Evolutionary conservation across 2,329 filamentous ascomycete species (phyloP), one percentile per base, ranked within the genome.

Genomic region (Aspergillus pseudoglaucus): DNA sequence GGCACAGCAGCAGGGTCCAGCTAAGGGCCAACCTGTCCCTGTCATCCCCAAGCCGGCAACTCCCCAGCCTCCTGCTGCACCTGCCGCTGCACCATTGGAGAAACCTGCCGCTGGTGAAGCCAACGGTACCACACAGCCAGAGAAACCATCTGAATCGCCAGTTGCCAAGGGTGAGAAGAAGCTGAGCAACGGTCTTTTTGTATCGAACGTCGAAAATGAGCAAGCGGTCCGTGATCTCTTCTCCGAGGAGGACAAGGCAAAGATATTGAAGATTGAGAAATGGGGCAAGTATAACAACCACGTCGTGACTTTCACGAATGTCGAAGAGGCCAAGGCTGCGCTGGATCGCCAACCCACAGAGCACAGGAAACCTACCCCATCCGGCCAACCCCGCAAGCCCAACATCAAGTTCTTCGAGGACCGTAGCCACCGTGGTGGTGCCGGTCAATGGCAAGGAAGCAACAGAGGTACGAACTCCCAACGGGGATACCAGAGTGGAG

Each of bases 211-310:
- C 18, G 87, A 84, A 59, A 86, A 81, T 46, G 88, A 91, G 55
- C 88, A 95, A 27, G 87, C 90, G 51, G 85, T 88, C 33, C 84
- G 85, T 48, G 84, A 88, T 30, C 76, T 95, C 20, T 91, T 98
- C 64, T 76, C 82, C 1, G 84, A 93, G 10, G 88, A 95, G 59
- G 89, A 96, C 63, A 84, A 82, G 63, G 65, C 80, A 27, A 96
- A 94, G 73, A 88, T 96, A 55, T 69, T 81, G 47, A 85, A 84
- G 69, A 77, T 91, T 44, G 84, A 89, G 41, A 72, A 73, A 55
- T 75, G 75, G 60, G 69, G 81, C 47, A 90, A 88, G 70, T 87
- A 83, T 74, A 85, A 85, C 74, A 85, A 85, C 33, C 82, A 82
- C 61, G 88, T 95, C 44, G 89, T 88, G 22, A 85, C 90, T 56